Conservation (phyloP, 2,329 filamentous ascomycete species). For the Colletotrichum viniferum region DNA sequence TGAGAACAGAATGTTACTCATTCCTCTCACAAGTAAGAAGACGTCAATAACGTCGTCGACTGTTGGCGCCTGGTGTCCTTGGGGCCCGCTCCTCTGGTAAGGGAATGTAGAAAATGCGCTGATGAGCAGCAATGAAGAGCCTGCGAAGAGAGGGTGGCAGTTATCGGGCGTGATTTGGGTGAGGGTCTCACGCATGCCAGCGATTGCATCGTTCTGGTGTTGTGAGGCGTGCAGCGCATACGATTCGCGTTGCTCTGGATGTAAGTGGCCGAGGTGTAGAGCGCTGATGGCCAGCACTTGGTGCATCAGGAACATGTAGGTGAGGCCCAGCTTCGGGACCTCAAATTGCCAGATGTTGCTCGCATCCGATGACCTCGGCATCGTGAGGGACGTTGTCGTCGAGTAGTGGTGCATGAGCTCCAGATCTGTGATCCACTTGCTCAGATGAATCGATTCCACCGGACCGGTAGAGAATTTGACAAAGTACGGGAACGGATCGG, state of each 20-base stretch:
- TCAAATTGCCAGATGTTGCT: constrained; percentile 34
- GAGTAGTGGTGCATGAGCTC: constrained; percentile 41
- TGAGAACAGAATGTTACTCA: constrained; percentile 31
- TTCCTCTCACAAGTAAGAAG: constrained; percentile 33
- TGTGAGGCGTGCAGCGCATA: constrained; percentile 33
- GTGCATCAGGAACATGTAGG: constrained; percentile 33
- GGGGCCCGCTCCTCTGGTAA: constrained; percentile 5
- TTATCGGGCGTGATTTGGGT: constrained; percentile 29
- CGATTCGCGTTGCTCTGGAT: constrained; percentile 26
- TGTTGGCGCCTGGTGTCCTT: constrained; percentile 21
- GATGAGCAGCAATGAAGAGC: constrained; percentile 35
- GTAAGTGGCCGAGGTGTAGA: constrained; percentile 31
- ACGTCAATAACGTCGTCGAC: constrained; percentile 37
- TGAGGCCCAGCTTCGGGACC: constrained; percentile 29
- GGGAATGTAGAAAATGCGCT: constrained; percentile 32
- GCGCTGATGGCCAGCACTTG: constrained; percentile 35
- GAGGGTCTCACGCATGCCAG: constrained; percentile 31
- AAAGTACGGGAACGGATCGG: constrained; percentile 24
- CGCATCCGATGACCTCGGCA: constrained; percentile 30
- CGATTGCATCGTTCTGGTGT: constrained; percentile 35
- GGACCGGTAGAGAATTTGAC: constrained; percentile 25
- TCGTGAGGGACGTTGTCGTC: constrained; percentile 30
- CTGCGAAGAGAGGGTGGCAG: constrained; percentile 36
- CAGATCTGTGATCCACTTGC: constrained; percentile 37
- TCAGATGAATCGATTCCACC: constrained; percentile 20